A percentile compares a stretch with the other conserved stretches of the same genome.
phyloP scores from a whole-genome alignment of 2,329 filamentous ascomycete genomes.

The Monosporascus ibericus region DNA sequence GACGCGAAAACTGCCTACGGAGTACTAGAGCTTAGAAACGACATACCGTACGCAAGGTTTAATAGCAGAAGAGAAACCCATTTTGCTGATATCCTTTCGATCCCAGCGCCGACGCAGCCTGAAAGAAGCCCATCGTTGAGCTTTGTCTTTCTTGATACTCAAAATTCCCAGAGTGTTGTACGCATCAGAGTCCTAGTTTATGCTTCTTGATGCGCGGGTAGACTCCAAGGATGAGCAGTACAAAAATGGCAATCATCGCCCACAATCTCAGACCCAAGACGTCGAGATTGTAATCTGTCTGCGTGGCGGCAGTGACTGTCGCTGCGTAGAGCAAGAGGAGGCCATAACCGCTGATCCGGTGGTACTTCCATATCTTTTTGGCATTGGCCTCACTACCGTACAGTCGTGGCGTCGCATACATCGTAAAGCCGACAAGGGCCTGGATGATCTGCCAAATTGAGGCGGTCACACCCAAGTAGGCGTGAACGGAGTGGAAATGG shows the following conservation, averaged over 20 bases:
- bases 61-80: not conserved
- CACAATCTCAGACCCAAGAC: conserved; percentile 69
- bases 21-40: too few species aligned
- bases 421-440: conserved; percentile 72
- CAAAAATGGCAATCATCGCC: conserved; percentile 61
- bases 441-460: conserved; percentile 67
- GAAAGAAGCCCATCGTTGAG: not conserved
- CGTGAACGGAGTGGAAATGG: conserved; percentile 79
- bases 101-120: too few species aligned
- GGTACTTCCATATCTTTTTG: conserved; percentile 85
- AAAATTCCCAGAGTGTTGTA: not conserved
- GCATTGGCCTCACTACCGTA: conserved; percentile 77
- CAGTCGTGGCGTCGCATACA: conserved; percentile 67
- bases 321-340: conserved; percentile 64
- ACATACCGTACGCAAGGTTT: too few species aligned
- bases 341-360: conserved; percentile 71
- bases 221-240: conserved; percentile 65
- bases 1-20: not conserved
- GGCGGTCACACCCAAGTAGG: conserved; percentile 72
- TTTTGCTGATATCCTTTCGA: not conserved
- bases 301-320: conserved; percentile 68
- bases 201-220: conserved; percentile 73
- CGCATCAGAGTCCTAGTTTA: conserved; percentile 62
- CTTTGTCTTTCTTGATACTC: not conserved
- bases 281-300: conserved; percentile 67